phyloP scores from a whole-genome alignment of 73 alveolate genomes.

The Tetrahymena malaccensis region DNA sequence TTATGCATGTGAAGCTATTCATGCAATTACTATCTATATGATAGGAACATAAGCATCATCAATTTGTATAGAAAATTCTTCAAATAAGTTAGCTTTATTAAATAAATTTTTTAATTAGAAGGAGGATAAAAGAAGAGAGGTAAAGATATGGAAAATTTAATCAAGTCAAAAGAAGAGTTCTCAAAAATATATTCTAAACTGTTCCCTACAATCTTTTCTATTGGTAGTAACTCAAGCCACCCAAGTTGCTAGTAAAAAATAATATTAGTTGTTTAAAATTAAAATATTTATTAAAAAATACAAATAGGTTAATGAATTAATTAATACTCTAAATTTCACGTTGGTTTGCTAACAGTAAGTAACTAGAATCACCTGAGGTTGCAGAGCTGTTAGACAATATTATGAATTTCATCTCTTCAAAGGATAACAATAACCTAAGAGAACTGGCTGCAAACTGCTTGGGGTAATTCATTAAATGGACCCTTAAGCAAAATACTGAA shows the following conservation, averaged over 20 bases:
- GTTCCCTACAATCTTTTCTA: conserved; percentile 56
- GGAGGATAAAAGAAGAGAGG: conserved; percentile 43
- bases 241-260: conserved; percentile 13
- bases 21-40: conserved; percentile 81
- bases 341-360: conserved; percentile 91
- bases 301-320: neutral
- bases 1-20: conserved; percentile 86
- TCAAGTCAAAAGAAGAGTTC: conserved; percentile 63
- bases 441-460: conserved; percentile 74
- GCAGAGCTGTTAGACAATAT: conserved; percentile 72
- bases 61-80: neutral
- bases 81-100: neutral
- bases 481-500: conserved; percentile 56
- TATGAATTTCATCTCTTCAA: conserved; percentile 74
- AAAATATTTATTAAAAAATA: neutral
- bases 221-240: conserved; percentile 37
- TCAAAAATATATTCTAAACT: conserved; percentile 58
- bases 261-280: neutral
- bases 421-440: conserved; percentile 67
- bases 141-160: neutral
- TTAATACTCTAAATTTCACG: conserved; percentile 33
- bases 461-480: conserved; percentile 86
- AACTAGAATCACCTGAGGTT: conserved; percentile 83
- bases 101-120: conserved; percentile 17
- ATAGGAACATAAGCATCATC: conserved; percentile 76